A percentile compares a stretch with the other conserved stretches of the same genome.
Evolutionary conservation across 805 yeast species (phyloP).

Genomic region (Candida bentonensis): DNA sequence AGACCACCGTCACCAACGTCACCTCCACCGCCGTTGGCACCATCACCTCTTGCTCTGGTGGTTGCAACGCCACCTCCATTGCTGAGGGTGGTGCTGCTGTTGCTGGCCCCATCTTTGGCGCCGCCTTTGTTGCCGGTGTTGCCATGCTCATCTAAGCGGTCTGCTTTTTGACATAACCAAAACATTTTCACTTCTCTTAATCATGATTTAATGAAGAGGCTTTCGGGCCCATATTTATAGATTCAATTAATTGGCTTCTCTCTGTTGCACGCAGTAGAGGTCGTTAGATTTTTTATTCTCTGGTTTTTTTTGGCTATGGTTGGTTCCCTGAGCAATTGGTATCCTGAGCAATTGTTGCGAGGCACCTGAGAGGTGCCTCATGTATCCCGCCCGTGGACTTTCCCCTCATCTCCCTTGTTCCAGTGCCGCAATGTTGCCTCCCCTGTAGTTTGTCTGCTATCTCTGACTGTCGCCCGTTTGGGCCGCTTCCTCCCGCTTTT

Average conservation of each 20-base stretch:
- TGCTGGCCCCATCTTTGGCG: conserved; percentile 1
- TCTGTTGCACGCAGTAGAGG: background rate
- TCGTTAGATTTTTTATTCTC: background rate
- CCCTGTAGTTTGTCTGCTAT: no score
- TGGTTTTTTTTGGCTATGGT: no score
- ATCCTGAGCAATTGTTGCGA: no score
- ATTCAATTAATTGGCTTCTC: background rate
- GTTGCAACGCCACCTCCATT: background rate
- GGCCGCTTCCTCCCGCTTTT: no score
- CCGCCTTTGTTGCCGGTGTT: conserved; percentile 1
- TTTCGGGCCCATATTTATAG: background rate
- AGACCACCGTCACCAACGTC: conserved; percentile 4
- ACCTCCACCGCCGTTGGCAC: conserved; percentile 6
- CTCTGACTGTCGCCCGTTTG: no score
- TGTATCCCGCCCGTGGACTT: no score
- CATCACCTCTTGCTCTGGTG: conserved; percentile 7
- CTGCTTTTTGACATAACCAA: background rate
- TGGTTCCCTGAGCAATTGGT: no score
- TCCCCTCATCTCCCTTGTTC: no score
- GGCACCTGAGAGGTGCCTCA: no score
- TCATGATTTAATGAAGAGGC: background rate
- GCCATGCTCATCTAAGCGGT: conserved; percentile 1
- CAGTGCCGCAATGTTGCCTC: no score
- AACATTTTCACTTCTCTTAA: background rate
- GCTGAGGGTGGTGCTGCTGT: background rate